Percentiles rank a stretch among this genome's conserved stretches.
Conservation (phyloP, 192 early-diverging fungal species). For the Coemansia sp. region DNA sequence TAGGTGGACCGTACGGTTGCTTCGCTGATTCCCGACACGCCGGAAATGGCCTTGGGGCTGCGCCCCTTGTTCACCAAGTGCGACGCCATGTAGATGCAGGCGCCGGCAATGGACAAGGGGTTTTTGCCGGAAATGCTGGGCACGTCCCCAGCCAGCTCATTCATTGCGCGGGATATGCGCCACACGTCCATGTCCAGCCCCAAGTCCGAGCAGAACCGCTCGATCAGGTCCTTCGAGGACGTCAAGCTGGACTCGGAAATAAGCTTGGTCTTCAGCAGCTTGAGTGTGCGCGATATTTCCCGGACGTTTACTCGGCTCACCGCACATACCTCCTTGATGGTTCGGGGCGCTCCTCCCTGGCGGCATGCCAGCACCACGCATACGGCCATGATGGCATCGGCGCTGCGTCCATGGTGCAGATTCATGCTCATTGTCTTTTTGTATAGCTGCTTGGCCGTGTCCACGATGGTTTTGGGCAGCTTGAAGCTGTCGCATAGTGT, state of each 20-base stretch:
- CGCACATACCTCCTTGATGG: conserved; percentile 86
- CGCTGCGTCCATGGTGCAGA: conserved; percentile 67
- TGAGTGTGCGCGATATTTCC: conserved; percentile 73
- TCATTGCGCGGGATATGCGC: conserved; percentile 62
- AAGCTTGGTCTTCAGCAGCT: conserved; percentile 33
- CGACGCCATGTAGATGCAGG: conserved; percentile 79
- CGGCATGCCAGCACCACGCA: conserved; percentile 89
- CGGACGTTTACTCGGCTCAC: conserved; percentile 84
- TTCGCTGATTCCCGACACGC: conserved; percentile 80
- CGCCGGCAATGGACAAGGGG: conserved; percentile 83
- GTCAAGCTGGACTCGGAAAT: conserved; percentile 56
- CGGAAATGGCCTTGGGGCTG: conserved; percentile 67
- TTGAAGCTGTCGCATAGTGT: conserved; percentile 79
- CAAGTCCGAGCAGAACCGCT: conserved; percentile 75
- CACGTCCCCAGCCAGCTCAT: conserved; percentile 63
- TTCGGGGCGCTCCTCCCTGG: conserved; percentile 72
- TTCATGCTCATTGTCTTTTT: conserved; percentile 79
- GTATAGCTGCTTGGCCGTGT: conserved; percentile 86
- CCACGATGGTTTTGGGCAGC: conserved; percentile 70
- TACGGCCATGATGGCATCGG: conserved; percentile 76
- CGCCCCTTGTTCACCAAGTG: conserved; percentile 61
- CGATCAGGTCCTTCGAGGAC: conserved; percentile 65
- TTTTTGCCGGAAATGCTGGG: conserved; percentile 78
- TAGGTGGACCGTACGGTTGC: conserved; percentile 81
- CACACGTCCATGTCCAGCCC: conserved; percentile 61